phyloP scores from a whole-genome alignment of 192 early-diverging fungal species.

The Linnemannia zychae region DNA sequence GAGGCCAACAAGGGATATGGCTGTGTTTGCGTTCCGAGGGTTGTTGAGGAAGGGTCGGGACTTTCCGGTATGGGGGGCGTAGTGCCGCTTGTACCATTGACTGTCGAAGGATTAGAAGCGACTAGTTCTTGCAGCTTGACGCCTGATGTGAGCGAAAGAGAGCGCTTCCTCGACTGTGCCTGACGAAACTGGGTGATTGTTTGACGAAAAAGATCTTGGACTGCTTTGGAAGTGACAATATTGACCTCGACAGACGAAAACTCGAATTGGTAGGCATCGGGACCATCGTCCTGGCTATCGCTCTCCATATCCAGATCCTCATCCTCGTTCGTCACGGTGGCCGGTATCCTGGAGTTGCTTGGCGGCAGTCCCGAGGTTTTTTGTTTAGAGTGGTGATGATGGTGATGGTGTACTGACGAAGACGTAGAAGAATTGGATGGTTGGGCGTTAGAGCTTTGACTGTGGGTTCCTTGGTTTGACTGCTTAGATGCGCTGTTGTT shows the following conservation, averaged over 20 bases:
- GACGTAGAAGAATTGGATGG: neutral
- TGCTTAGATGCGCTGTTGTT: constrained; percentile 3
- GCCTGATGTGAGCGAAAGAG: constrained; percentile 52
- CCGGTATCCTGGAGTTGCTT: constrained; percentile 11
- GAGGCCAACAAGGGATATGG: constrained; percentile 19
- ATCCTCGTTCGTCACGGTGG: constrained; percentile 25
- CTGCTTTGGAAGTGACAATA: constrained; percentile 57
- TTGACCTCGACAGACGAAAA: constrained; percentile 57
- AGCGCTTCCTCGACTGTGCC: constrained; percentile 58
- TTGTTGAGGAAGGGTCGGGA: constrained; percentile 11
- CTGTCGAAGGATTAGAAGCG: constrained; percentile 12
- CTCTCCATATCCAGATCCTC: constrained; percentile 53
- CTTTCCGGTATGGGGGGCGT: constrained; percentile 23
- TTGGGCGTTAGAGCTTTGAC: neutral
- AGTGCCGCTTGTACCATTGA: constrained; percentile 1
- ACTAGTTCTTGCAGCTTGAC: constrained; percentile 47
- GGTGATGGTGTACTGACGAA: constrained; percentile 1
- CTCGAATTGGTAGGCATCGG: constrained; percentile 49
- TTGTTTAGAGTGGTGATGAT: constrained; percentile 16
- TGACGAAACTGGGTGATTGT: constrained; percentile 55
- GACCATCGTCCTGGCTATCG: constrained; percentile 37
- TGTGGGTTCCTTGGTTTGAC: neutral
- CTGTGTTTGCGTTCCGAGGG: constrained; percentile 33
- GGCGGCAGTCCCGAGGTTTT: constrained; percentile 14
- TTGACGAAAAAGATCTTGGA: constrained; percentile 56